phyloP scores from a whole-genome alignment of 306 rosid genomes.

The Malus sieversii region DNA sequence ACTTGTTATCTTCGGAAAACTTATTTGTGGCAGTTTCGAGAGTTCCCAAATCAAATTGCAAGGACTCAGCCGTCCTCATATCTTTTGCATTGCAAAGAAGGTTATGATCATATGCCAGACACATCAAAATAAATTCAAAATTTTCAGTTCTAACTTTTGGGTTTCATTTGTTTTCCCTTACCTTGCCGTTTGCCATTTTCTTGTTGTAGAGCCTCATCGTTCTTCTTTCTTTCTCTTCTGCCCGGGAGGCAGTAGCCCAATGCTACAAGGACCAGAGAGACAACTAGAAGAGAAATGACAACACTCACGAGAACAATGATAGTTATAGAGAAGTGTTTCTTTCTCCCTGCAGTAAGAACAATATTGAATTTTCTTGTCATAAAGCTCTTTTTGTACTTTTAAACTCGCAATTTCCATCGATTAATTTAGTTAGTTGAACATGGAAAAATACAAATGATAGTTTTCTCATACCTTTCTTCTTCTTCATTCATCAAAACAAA shows the following conservation, averaged over 20 bases:
- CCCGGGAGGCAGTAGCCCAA: neutral
- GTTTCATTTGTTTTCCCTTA: neutral
- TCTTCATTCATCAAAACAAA: too few relatives aligned
- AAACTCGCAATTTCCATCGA: too few relatives aligned
- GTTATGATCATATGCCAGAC: neutral
- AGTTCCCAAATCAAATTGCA: constrained; percentile 18
- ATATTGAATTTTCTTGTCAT: too few relatives aligned
- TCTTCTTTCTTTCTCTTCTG: too few relatives aligned
- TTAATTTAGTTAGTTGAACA: too few relatives aligned
- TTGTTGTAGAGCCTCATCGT: too few relatives aligned
- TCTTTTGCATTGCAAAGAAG: neutral
- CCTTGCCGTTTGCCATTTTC: neutral
- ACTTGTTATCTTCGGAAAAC: constrained; percentile 35
- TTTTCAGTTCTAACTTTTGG: neutral
- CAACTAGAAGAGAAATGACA: neutral
- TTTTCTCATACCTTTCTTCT: too few relatives aligned
- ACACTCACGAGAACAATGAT: neutral
- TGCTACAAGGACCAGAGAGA: neutral
- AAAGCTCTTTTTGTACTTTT: too few relatives aligned
- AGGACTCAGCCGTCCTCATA: neutral
- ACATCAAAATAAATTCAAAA: neutral
- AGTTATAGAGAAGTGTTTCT: neutral
- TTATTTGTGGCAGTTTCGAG: constrained; percentile 27
- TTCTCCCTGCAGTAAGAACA: neutral
- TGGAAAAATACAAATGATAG: too few relatives aligned